Evolutionary conservation across 306 rosid genomes (phyloP).

Genomic region (Alnus glutinosa): DNA sequence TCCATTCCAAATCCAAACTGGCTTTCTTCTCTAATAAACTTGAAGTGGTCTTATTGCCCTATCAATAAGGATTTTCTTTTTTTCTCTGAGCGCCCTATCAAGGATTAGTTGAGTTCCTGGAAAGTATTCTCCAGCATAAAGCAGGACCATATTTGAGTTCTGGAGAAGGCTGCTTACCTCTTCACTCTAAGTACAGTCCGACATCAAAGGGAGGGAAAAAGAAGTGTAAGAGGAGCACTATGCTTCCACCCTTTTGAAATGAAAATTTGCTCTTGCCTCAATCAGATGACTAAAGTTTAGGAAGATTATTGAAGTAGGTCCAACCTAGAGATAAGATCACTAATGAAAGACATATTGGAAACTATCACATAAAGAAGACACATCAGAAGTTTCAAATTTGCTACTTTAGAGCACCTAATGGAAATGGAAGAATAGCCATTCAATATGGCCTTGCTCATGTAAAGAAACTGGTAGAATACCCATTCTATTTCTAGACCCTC

Average conservation of each 20-base stretch:
- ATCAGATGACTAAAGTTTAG: background rate
- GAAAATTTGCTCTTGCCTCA: background rate
- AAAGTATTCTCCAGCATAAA: background rate
- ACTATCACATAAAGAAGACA: background rate
- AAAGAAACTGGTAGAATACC: background rate
- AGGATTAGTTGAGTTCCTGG: background rate
- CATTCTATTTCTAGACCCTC: background rate
- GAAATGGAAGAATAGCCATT: background rate
- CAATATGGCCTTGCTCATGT: background rate
- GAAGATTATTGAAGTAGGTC: background rate
- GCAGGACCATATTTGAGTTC: slow-evolving; percentile 1
- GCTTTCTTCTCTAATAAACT: no score
- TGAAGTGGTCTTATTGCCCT: no score
- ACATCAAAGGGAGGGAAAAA: background rate
- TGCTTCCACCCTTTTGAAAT: background rate
- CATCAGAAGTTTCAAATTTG: background rate
- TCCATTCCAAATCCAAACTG: no score
- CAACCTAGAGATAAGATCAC: background rate
- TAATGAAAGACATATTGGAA: background rate
- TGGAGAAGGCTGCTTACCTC: background rate
- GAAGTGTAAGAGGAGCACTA: background rate
- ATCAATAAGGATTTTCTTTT: no score
- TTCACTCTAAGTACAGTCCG: background rate
- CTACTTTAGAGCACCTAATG: background rate
- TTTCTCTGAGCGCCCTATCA: background rate